A percentile compares a stretch with the other conserved stretches of the same genome.
Conservation (phyloP, 2,329 filamentous ascomycete species). For the Neurospora sp. region DNA sequence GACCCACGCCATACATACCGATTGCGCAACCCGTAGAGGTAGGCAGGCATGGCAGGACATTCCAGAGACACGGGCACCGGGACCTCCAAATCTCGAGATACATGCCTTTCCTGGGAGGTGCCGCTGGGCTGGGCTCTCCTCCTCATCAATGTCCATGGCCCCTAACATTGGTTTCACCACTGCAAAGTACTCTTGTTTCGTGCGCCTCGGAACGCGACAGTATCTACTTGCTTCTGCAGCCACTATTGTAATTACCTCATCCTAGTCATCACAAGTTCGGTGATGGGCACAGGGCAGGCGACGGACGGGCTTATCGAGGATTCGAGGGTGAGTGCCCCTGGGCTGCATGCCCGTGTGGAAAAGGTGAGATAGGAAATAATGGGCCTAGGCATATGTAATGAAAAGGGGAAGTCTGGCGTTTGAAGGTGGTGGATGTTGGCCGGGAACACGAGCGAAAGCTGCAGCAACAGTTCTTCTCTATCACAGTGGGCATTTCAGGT, state of each 20-base stretch:
- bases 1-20: background rate
- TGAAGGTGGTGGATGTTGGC: background rate
- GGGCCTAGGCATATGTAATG: background rate
- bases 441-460: background rate
- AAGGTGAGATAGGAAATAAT: background rate
- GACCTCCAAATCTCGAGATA: background rate
- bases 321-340: background rate
- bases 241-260: slow-evolving; percentile 3
- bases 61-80: background rate
- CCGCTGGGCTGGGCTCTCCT: background rate
- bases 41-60: background rate
- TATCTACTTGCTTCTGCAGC: slow-evolving; percentile 11
- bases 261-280: background rate
- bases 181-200: slow-evolving; percentile 10
- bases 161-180: slow-evolving; percentile 10
- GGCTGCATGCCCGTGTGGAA: background rate
- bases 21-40: background rate
- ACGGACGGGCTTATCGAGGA: background rate
- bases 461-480: background rate
- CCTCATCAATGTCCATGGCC: background rate
- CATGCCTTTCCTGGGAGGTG: background rate
- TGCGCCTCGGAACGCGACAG: slow-evolving; percentile 15
- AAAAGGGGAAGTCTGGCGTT: background rate
- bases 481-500: background rate
- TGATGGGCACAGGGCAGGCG: background rate